Conservation (phyloP, 495 filamentous ascomycete genomes). For the Trypethelium eluteriae region DNA sequence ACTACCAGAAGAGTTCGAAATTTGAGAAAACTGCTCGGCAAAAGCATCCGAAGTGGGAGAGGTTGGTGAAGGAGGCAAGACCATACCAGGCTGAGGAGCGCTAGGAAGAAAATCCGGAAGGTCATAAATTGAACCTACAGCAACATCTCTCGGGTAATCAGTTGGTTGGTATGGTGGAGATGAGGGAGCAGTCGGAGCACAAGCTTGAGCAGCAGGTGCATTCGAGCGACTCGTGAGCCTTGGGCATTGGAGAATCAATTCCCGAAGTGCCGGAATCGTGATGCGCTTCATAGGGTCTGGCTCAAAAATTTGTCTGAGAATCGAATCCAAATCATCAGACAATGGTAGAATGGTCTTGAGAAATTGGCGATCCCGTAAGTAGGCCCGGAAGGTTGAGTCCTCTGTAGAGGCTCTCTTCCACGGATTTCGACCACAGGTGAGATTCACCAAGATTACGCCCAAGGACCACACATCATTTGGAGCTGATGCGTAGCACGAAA, state of each 20-base stretch:
- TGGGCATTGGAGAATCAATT: constrained; percentile 66
- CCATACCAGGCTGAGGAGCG: constrained; percentile 21
- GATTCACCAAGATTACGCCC: constrained; percentile 93
- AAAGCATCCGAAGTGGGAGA: constrained; percentile 17
- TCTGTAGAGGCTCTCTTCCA: constrained; percentile 93
- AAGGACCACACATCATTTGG: constrained; percentile 98
- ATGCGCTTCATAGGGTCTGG: constrained; percentile 79
- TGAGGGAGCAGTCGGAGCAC: constrained; percentile 21
- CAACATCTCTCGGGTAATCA: constrained; percentile 25
- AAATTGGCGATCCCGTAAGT: constrained; percentile 76
- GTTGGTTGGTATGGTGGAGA: constrained; percentile 27
- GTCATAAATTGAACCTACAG: constrained; percentile 23
- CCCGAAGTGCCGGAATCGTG: constrained; percentile 71
- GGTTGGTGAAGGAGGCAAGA: constrained; percentile 14
- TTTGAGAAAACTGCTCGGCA: constrained; percentile 17
- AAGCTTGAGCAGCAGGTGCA: constrained; percentile 14
- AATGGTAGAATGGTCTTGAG: constrained; percentile 87
- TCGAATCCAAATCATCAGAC: constrained; percentile 80
- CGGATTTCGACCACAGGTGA: constrained; percentile 95
- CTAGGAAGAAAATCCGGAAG: constrained; percentile 17
- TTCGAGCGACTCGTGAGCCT: constrained; percentile 51
- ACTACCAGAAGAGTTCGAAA: constrained; percentile 26
- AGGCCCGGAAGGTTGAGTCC: constrained; percentile 93
- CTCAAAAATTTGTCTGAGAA: constrained; percentile 84
- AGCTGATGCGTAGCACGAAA: constrained; percentile 77